Evolutionary conservation across 306 rosid genomes (phyloP).

Genomic region (Urtica urens): DNA sequence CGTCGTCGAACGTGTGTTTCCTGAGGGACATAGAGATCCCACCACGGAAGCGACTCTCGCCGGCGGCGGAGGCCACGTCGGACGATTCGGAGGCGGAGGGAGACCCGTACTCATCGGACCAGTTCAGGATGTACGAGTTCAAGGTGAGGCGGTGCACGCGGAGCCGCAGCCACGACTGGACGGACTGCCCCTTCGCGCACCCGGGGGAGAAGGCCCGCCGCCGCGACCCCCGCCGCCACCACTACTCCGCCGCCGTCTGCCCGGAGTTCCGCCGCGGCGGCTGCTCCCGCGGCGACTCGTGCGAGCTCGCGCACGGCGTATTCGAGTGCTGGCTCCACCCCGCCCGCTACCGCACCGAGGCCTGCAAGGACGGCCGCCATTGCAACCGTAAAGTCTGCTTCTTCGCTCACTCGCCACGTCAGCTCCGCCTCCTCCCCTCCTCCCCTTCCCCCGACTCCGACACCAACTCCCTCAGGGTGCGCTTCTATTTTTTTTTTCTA

Average conservation of each 20-base stretch:
- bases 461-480: no score
- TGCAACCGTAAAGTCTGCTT: constrained; percentile 84
- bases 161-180: constrained; percentile 96
- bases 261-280: constrained; percentile 66
- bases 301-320: constrained; percentile 82
- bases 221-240: constrained; percentile 57
- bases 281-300: constrained; percentile 58
- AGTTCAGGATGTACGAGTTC: constrained; percentile 85
- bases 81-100: no score
- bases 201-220: constrained; percentile 89
- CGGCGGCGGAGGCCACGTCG: no score
- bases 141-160: constrained; percentile 80
- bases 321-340: constrained; percentile 95
- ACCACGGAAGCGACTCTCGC: constrained; percentile 43
- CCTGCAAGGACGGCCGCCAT: constrained; percentile 82
- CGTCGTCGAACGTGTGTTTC: background rate
- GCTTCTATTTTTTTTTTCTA: no score
- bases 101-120: constrained; percentile 68
- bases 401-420: constrained; percentile 72
- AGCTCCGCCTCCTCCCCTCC: constrained; percentile 50
- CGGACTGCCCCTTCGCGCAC: constrained; percentile 83
- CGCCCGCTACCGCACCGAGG: constrained; percentile 77
- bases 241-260: constrained; percentile 63
- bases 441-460: constrained; percentile 24
- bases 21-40: constrained; percentile 42